phyloP scores from a whole-genome alignment of 164 flowering plant genomes.

The Chloranthus sessilifolius region DNA sequence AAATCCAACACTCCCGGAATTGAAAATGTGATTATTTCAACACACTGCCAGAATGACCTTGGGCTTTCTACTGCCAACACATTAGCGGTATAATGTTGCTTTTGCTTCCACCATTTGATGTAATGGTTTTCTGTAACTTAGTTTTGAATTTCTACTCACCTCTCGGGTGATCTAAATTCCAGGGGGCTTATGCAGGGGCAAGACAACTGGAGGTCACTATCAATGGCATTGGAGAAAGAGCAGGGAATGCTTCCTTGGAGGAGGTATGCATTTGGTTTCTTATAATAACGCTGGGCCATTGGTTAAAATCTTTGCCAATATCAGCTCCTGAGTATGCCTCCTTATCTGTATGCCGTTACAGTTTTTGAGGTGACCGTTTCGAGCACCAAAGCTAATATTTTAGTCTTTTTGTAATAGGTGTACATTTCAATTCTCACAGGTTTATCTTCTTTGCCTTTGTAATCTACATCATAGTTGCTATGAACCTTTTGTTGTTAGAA shows the following conservation, averaged over 20 bases:
- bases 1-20: constrained; percentile 86
- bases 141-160: constrained; percentile 16
- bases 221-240: constrained; percentile 99
- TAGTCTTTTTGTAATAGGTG: too few relatives aligned
- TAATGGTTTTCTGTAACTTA: not conserved
- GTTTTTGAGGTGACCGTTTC: too few relatives aligned
- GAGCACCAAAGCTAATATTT: too few relatives aligned
- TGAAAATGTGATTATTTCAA: constrained; percentile 88
- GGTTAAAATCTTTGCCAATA: too few relatives aligned
- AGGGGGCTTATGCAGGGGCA: constrained; percentile 93
- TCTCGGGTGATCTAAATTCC: constrained; percentile 21
- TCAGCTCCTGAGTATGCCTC: too few relatives aligned
- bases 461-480: too few relatives aligned
- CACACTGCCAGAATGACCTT: constrained; percentile 98
- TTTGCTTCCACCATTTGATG: not conserved
- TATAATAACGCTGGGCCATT: too few relatives aligned
- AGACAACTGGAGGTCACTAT: constrained; percentile 90
- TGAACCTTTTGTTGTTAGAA: too few relatives aligned
- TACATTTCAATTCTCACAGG: too few relatives aligned
- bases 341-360: too few relatives aligned
- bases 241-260: constrained; percentile 97
- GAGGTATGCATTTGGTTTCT: constrained; percentile 52
- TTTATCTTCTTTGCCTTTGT: too few relatives aligned
- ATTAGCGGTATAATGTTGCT: constrained; percentile 45
- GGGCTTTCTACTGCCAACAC: constrained; percentile 97